Conservation (phyloP, 164 flowering plant species). For the Tetracentron sinense region DNA sequence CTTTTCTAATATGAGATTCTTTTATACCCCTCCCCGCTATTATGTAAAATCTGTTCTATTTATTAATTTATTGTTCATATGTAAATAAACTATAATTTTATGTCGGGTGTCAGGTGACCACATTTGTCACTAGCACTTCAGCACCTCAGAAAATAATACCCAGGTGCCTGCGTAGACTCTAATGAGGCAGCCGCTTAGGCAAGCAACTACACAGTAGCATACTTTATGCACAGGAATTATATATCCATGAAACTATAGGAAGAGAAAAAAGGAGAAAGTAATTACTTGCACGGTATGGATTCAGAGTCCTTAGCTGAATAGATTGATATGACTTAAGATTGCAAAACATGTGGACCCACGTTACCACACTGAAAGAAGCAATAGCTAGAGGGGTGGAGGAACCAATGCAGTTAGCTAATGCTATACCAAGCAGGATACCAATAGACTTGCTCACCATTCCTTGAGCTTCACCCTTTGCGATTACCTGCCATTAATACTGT, state of each 20-base stretch:
- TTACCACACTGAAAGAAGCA: conserved; percentile 67
- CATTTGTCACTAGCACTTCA: no score
- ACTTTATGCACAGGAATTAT: no score
- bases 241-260: neutral
- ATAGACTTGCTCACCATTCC: conserved; percentile 99
- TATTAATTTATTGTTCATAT: no score
- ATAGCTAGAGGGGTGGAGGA: conserved; percentile 70
- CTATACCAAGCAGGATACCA: conserved; percentile 84
- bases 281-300: conserved; percentile 98
- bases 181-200: no score
- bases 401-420: conserved; percentile 65
- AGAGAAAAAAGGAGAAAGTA: conserved; percentile 9
- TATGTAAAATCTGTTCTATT: no score
- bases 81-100: no score
- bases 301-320: conserved; percentile 83
- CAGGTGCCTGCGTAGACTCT: no score
- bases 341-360: conserved; percentile 93
- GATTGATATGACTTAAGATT: conserved; percentile 91
- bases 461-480: conserved; percentile 99
- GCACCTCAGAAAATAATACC: no score
- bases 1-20: no score
- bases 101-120: no score
- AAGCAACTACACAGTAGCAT: no score
- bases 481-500: conserved; percentile 54
- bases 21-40: no score